Evolutionary conservation across 2,329 filamentous ascomycete species (phyloP), one percentile per base, ranked within the genome.

Genomic region (Venturia asperata): DNA sequence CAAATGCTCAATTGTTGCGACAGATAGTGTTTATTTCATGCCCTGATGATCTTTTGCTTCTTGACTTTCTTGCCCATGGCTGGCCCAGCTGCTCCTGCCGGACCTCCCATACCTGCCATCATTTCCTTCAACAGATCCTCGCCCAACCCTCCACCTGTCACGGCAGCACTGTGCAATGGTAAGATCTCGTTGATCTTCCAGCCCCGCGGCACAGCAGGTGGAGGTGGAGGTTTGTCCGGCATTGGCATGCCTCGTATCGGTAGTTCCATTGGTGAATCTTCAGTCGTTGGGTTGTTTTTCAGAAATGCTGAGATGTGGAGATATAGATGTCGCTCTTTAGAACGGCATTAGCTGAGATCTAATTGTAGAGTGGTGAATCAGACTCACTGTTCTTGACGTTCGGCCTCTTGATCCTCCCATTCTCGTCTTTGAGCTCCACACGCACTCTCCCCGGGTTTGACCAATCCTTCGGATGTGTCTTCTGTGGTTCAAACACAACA

Each of bases 41-140:
- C 52, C 17, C 52, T 58, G 27, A 58, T 58, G 27, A 58, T 64
- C 19, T 52, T 52, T 42, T 64, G 49, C 49, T 65, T 65, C 56
- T 65, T 65, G 19, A 39, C 64, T 43, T 65, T 65, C 43, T 65
- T 65, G 39, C 60, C 60, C 30, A 47, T 60, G 7, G 42, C 34
- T 1, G 55, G 30, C 10, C 64, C 64, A 11, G 52, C 21, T 41
- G 39, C 37, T 47, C 61, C 61, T 49, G 24, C 49, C 27, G 41
- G 39, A n/a, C 63, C 65, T 13, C 47, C 37, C 91, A 97, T 96
- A 79, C 95, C 91, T 72, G 87, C 88, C 92, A 97, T 96, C 82
- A 97, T 96, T 70, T 97, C 92, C 80, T 94, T 91, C 72, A 97
- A 87, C 67, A 97, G 85, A 73, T 97, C 96, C 76, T 99, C 94